A percentile compares a stretch with the other conserved stretches of the same genome.
Conservation (phyloP, 202 grass and related monocot genomes). For the Schoenoplectus triqueter region DNA sequence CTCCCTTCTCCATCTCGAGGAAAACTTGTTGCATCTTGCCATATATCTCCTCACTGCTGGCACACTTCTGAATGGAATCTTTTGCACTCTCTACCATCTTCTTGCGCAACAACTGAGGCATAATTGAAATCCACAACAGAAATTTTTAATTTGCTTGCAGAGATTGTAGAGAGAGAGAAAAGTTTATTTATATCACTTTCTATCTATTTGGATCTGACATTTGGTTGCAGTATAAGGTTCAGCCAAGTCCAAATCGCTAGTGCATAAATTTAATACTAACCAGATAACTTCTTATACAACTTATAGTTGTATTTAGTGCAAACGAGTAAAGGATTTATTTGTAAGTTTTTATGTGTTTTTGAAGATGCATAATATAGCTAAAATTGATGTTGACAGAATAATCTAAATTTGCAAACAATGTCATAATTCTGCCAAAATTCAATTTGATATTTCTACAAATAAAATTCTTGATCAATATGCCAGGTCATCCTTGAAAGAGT, state of each 20-base stretch:
- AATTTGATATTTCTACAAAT: background rate
- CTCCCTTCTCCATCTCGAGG: constrained; percentile 64
- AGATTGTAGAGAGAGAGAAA: constrained; percentile 10
- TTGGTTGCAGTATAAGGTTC: background rate
- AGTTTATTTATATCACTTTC: background rate
- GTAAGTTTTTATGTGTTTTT: background rate
- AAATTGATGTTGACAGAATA: background rate
- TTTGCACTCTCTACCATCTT: constrained; percentile 78
- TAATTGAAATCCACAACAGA: constrained; percentile 5
- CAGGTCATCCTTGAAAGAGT: background rate
- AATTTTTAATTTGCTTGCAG: constrained; percentile 27
- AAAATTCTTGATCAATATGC: background rate
- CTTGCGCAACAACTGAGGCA: constrained; percentile 60
- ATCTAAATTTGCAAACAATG: background rate
- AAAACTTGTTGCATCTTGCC: constrained; percentile 81
- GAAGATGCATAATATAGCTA: background rate
- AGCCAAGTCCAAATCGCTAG: background rate
- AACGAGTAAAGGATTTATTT: background rate
- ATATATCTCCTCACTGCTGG: constrained; percentile 75
- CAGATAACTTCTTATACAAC: background rate
- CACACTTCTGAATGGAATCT: constrained; percentile 65
- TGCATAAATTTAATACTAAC: background rate
- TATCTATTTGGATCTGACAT: background rate
- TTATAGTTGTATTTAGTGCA: background rate
- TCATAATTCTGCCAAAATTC: background rate